A percentile compares a stretch with the other conserved stretches of the same genome.
phyloP scores from a whole-genome alignment of 441 rosid genomes.

The Hypseocharis bilobata region DNA sequence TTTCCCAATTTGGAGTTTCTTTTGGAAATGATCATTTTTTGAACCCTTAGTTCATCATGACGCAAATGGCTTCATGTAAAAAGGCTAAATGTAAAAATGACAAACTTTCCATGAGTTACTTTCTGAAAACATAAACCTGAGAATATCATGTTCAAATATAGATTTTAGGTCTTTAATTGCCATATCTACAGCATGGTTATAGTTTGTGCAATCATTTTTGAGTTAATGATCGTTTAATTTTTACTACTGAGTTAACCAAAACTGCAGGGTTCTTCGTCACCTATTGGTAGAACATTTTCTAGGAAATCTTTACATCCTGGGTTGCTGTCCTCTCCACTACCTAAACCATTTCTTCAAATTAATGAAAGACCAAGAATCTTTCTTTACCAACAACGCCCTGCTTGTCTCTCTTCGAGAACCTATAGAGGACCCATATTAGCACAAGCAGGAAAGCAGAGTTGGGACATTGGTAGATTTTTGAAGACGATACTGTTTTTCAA shows the following conservation, averaged over 20 bases:
- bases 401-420: conserved; percentile 22
- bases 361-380: conserved; percentile 27
- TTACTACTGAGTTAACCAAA: conserved; percentile 17
- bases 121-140: too few species aligned
- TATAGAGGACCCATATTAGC: conserved; percentile 30
- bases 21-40: too few species aligned
- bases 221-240: conserved; percentile 4
- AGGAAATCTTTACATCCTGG: conserved; percentile 24
- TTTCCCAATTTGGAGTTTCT: too few species aligned
- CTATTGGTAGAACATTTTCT: conserved; percentile 24
- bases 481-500: conserved; percentile 73
- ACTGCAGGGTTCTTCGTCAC: conserved; percentile 48
- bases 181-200: neutral
- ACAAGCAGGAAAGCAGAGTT: conserved; percentile 44
- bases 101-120: too few species aligned
- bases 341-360: conserved; percentile 66
- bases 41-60: too few species aligned
- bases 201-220: neutral
- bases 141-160: too few species aligned
- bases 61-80: too few species aligned
- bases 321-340: conserved; percentile 36
- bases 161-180: too few species aligned
- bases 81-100: too few species aligned
- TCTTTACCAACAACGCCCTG: conserved; percentile 25
- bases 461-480: conserved; percentile 82